Evolutionary conservation across 345 rosid species (phyloP).

Genomic region (Syzygium aqueum): DNA sequence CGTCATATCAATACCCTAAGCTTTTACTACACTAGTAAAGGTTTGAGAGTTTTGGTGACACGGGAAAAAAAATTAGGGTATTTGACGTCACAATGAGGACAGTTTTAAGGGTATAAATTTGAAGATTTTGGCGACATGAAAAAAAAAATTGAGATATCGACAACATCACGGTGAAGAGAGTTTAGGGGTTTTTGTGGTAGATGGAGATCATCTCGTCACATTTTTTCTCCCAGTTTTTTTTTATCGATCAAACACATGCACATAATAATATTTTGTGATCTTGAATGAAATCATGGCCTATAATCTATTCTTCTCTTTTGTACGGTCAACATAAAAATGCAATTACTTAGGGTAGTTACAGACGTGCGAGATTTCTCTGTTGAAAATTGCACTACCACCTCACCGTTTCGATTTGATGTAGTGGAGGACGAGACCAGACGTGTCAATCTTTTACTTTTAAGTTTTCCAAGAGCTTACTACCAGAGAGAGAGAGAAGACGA

Average conservation of each 20-base stretch:
- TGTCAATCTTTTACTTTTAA: not conserved
- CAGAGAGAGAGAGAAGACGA: not conserved
- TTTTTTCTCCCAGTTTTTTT: not conserved
- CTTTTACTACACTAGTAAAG: not conserved
- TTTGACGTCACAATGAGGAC: no score
- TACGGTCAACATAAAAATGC: not conserved
- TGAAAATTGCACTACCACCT: not conserved
- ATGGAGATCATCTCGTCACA: not conserved
- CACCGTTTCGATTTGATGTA: not conserved
- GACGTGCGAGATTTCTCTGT: not conserved
- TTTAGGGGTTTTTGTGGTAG: not conserved
- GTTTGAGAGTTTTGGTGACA: rapidly evolving
- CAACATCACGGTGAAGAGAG: not conserved
- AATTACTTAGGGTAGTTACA: not conserved
- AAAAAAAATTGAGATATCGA: not conserved
- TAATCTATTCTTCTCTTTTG: no score
- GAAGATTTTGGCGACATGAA: no score
- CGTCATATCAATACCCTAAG: not conserved
- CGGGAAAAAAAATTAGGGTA: no score
- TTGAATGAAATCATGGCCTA: not conserved
- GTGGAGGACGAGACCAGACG: not conserved
- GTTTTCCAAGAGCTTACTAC: not conserved
- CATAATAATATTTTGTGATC: not conserved
- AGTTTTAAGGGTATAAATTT: no score
- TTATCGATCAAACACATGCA: not conserved